These are phyloP conservation scores for Hyaloscypha variabilis DNA, from an alignment of 495 filamentous ascomycete genomes.

Conservation along the genomic window DNA sequence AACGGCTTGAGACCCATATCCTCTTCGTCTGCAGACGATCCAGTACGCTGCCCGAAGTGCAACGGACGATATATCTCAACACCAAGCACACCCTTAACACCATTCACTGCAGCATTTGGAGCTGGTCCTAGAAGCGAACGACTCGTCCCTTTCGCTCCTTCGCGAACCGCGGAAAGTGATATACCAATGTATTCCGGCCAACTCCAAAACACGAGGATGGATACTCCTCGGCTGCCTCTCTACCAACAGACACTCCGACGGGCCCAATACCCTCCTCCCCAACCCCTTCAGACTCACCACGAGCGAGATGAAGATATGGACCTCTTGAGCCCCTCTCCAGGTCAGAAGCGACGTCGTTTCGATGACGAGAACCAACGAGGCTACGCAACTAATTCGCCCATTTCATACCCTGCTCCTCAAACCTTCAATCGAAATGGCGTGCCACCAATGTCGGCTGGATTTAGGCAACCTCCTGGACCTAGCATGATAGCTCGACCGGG, in stretches of 20 bases:
- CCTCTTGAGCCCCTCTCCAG: conserved; percentile 49
- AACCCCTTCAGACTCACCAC: conserved; percentile 32
- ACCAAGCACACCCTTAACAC: conserved; percentile 55
- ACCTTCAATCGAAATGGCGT: conserved; percentile 14
- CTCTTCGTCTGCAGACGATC: conserved; percentile 43
- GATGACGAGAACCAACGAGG: conserved; percentile 35
- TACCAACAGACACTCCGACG: conserved; percentile 31
- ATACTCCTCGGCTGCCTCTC: conserved; percentile 17
- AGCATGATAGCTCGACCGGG: conserved; percentile 37
- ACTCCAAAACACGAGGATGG: conserved; percentile 26
- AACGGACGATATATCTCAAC: conserved; percentile 64
- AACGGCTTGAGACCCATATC: conserved; percentile 33
- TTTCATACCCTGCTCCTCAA: conserved; percentile 21
- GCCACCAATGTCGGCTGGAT: conserved; percentile 23
- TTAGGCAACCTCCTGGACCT: conserved; percentile 36
- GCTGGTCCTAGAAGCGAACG: conserved; percentile 12
- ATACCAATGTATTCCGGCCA: conserved; percentile 17
- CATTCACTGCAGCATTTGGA: conserved; percentile 33
- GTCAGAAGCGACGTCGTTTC: conserved; percentile 60
- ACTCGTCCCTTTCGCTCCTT: conserved; percentile 8
- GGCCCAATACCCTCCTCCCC: conserved; percentile 35
- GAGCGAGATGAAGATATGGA: conserved; percentile 46
- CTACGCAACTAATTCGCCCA: conserved; percentile 29
- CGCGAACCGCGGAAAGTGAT: conserved; percentile 14
- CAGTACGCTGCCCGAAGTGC: conserved; percentile 61